Evolutionary conservation across 306 rosid genomes (phyloP).

Genomic region (Psophocarpus tetragonolobus): DNA sequence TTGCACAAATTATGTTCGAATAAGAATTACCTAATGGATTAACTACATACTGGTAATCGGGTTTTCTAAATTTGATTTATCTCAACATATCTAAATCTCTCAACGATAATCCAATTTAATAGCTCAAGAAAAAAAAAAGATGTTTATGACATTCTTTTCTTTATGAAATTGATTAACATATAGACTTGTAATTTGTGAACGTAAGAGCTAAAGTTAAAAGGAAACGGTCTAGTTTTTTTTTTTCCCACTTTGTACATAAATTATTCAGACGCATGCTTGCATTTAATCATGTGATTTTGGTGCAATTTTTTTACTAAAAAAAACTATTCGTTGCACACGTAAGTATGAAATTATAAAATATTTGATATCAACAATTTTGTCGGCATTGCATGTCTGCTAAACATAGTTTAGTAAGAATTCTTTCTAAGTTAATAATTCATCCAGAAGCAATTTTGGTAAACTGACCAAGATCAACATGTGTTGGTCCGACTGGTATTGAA

Average conservation of each 20-base stretch:
- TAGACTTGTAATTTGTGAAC: not conserved
- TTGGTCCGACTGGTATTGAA: no score
- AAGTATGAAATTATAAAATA: not conserved
- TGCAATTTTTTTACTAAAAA: conserved; percentile 19
- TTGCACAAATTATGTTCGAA: not conserved
- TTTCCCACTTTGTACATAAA: not conserved
- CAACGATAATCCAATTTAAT: not conserved
- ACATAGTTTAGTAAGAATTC: not conserved
- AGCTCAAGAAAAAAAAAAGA: not conserved
- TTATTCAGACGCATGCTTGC: not conserved
- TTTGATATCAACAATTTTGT: conserved; percentile 34
- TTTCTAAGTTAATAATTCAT: not conserved
- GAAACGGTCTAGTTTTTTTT: not conserved
- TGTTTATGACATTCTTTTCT: no score
- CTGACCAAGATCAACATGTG: no score
- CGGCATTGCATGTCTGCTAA: not conserved
- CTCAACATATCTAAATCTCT: not conserved
- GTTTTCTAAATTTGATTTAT: not conserved
- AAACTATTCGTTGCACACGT: conserved; percentile 9
- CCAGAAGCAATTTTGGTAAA: conserved; percentile 27
- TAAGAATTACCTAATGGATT: no score
- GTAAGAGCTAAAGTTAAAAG: conserved; percentile 13
- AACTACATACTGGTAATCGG: not conserved
- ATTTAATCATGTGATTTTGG: conserved; percentile 26
- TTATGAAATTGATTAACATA: not conserved